Base-by-base conservation (phyloP, 306 rosid species). In the Trifolium subterraneum region DNA sequence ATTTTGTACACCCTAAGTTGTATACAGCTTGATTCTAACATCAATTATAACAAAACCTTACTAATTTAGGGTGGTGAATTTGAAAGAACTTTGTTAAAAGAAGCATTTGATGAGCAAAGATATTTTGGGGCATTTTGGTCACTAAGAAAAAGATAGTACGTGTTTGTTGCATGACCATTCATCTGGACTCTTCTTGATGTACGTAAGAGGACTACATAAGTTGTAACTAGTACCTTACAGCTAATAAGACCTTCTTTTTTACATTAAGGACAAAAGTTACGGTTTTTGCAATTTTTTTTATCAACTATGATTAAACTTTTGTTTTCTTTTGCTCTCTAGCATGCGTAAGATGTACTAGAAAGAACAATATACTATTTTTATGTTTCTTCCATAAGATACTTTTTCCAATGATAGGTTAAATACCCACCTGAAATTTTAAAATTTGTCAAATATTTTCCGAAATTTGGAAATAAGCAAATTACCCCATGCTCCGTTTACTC, bases 61-160 rank as follows among this genome's bases (percentile, higher is more conserved):
- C 48, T 16, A 25, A 60, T 38, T 74, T 48, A 2, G 23, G 67
- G n/a, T 11, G 1, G 13, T 72, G 19, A 58, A 65, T 66, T 55
- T 33, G 10, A 45, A 13, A 45, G 11, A 66, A 66, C 68, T 14
- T 52, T 76, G 68, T 41, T 27, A 42, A 44, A 71, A 39, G 9
- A 27, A 7, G 18, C 9, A 51, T 18, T 42, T 62, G 0, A 19
- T 6, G 11, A 6, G 29, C 6, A 4, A 27, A 82, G 82, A 82
- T 82, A 79, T 79, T 83, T 68, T 67, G 27, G 70, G 83, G 78
- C 56, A 78, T 82, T 74, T 39, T 58, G 50, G 83, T 70, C 6
- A 31, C 63, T 39, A 25, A 3, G 15, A 7, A 42, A 42, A 61
- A 18, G 12, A 44, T 7, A 14, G 63, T 60, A 7, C 16, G 8